These are phyloP conservation scores for Kitagawia praeruptora DNA, from an alignment of 129 eudicot species.

Conservation along the genomic window DNA sequence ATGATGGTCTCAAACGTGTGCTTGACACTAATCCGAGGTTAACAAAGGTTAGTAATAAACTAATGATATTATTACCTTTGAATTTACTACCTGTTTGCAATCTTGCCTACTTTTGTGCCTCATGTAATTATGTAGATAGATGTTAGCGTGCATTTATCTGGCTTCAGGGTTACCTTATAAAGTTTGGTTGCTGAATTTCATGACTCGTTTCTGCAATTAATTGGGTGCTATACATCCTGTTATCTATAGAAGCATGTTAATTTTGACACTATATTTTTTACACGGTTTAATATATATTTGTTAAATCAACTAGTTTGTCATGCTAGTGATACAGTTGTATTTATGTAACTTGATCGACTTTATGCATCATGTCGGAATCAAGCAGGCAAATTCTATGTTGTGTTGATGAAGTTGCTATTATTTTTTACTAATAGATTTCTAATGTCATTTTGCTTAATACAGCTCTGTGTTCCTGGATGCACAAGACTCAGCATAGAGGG, in stretches of 20 bases:
- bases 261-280: not conserved
- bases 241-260: not conserved
- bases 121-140: not conserved
- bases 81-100: not conserved
- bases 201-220: not conserved
- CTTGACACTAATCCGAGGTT: constrained; percentile 47
- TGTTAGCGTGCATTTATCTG: not conserved
- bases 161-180: not conserved
- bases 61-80: not conserved
- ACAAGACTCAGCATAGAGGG: constrained; percentile 65
- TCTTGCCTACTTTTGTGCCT: not conserved
- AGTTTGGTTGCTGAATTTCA: not conserved
- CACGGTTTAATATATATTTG: not conserved
- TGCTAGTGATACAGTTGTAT: not conserved
- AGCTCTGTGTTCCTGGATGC: constrained; percentile 76
- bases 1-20: constrained; percentile 56
- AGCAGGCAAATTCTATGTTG: not conserved
- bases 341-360: not conserved
- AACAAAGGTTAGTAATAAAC: constrained; percentile 50
- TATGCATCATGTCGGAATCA: not conserved
- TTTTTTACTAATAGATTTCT: not conserved
- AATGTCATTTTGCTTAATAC: constrained; percentile 7
- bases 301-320: not conserved
- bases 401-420: not conserved
- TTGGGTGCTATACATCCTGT: not conserved